These are phyloP conservation scores for Coemansia sp. DNA, from an alignment of 192 early-diverging fungal species.

Conservation along the genomic window DNA sequence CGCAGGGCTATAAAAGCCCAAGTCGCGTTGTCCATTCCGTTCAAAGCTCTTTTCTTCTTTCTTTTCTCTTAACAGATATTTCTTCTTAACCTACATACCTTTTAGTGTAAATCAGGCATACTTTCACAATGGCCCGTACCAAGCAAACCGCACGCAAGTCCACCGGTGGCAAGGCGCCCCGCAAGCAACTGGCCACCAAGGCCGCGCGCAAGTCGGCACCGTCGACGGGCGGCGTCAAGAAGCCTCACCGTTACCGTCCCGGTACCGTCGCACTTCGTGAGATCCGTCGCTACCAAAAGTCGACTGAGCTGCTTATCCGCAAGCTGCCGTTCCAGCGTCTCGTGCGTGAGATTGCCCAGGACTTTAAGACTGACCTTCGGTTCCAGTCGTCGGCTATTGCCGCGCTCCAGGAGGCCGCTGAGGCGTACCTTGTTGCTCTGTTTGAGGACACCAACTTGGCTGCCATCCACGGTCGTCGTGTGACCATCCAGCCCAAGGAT, in stretches of 20 bases:
- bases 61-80: neutral
- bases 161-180: slow-evolving; percentile 98
- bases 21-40: neutral
- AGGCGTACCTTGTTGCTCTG: slow-evolving; percentile 86
- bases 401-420: slow-evolving; percentile 97
- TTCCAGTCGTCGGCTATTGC: slow-evolving; percentile 99
- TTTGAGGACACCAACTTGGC: slow-evolving; percentile 99
- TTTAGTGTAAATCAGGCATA: neutral
- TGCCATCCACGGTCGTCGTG: slow-evolving; percentile 99
- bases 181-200: slow-evolving; percentile 97
- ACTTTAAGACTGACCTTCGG: slow-evolving; percentile 99
- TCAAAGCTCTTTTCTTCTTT: neutral
- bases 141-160: slow-evolving; percentile 98
- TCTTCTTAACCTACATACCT: slow-evolving; percentile 3
- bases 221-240: slow-evolving; percentile 91
- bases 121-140: too few species aligned
- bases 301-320: slow-evolving; percentile 91
- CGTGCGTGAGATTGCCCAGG: slow-evolving; percentile 98
- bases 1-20: neutral
- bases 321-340: slow-evolving; percentile 94
- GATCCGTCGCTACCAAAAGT: slow-evolving; percentile 95
- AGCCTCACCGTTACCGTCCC: slow-evolving; percentile 82
- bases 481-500: slow-evolving; percentile 99
- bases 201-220: slow-evolving; percentile 97
- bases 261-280: slow-evolving; percentile 90